Conservation (phyloP, 116 monocot species). For the Posidonia oceanica region DNA sequence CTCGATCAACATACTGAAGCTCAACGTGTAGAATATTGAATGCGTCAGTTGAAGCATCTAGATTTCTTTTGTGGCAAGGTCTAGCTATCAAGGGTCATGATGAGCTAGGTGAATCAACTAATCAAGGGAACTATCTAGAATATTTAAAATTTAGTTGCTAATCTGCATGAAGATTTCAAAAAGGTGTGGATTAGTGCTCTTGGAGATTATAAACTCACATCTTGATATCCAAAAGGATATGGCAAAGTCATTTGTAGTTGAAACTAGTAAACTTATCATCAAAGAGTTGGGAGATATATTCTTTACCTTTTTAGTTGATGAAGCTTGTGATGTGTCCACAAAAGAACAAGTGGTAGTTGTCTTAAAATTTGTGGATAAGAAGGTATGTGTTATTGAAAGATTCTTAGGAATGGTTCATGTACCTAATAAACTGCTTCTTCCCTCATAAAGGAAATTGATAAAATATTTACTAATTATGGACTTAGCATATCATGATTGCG, state of each 20-base stretch:
- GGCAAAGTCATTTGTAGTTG: neutral
- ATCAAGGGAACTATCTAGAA: constrained; percentile 18
- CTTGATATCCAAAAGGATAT: constrained; percentile 15
- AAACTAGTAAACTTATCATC: neutral
- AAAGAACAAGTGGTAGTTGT: constrained; percentile 18
- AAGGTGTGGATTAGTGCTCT: constrained; percentile 7
- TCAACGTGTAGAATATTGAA: neutral
- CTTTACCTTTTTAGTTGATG: no score
- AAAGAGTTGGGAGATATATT: constrained; percentile 1
- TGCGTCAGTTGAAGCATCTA: constrained; percentile 6
- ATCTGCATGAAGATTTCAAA: neutral
- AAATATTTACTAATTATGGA: neutral
- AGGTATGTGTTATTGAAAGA: constrained; percentile 2
- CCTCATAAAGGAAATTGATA: constrained; percentile 3
- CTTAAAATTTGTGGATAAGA: constrained; percentile 9
- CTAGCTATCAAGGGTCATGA: constrained; percentile 15
- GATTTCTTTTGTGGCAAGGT: constrained; percentile 12
- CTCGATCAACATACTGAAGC: neutral
- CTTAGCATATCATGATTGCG: constrained; percentile 2
- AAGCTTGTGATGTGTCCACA: constrained; percentile 4
- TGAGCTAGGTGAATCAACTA: constrained; percentile 10
- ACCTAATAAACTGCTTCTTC: neutral
- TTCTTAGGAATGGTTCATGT: constrained; percentile 11
- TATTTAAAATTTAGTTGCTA: neutral
- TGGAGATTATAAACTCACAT: constrained; percentile 7